Percentiles rank a stretch among this genome's conserved stretches.
These are phyloP conservation scores for Alternaria gaisen DNA, from an alignment of 2,329 filamentous ascomycete genomes.

Conservation along the genomic window DNA sequence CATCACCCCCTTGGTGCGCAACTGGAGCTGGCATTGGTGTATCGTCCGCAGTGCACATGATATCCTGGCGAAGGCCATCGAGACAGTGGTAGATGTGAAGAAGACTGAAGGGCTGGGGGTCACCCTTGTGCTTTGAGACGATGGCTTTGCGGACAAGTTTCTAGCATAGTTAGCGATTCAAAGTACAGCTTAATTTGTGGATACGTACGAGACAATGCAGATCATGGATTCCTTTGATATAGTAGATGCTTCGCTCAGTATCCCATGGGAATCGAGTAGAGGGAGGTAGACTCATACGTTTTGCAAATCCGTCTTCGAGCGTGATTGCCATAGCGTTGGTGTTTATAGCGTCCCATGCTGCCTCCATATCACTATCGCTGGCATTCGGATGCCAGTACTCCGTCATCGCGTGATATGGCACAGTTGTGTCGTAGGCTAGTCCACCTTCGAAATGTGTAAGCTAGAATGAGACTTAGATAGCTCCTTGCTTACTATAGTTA, in stretches of 20 bases:
- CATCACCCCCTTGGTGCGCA: constrained; percentile 37
- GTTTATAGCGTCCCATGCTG: constrained; percentile 47
- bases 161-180: constrained; percentile 18
- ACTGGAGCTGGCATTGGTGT: constrained; percentile 45
- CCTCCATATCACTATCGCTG: constrained; percentile 36
- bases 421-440: constrained; percentile 37
- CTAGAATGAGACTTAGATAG: background rate
- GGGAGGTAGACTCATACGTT: constrained; percentile 31
- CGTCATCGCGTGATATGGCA: constrained; percentile 38
- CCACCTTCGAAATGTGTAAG: constrained; percentile 30
- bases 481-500: constrained; percentile 34
- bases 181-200: background rate
- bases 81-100: constrained; percentile 47
- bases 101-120: constrained; percentile 34
- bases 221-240: constrained; percentile 47
- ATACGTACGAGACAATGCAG: constrained; percentile 44
- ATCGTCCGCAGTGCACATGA: constrained; percentile 48
- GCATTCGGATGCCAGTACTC: constrained; percentile 45
- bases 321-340: constrained; percentile 46
- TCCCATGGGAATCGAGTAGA: constrained; percentile 49
- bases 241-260: constrained; percentile 47
- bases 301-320: constrained; percentile 39
- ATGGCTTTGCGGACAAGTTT: constrained; percentile 49
- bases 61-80: constrained; percentile 45
- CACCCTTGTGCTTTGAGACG: constrained; percentile 36